A percentile compares a stretch with the other conserved stretches of the same genome.
Evolutionary conservation across 805 yeast genomes (phyloP).

Genomic region (Maudiozyma serrabonitensis): DNA sequence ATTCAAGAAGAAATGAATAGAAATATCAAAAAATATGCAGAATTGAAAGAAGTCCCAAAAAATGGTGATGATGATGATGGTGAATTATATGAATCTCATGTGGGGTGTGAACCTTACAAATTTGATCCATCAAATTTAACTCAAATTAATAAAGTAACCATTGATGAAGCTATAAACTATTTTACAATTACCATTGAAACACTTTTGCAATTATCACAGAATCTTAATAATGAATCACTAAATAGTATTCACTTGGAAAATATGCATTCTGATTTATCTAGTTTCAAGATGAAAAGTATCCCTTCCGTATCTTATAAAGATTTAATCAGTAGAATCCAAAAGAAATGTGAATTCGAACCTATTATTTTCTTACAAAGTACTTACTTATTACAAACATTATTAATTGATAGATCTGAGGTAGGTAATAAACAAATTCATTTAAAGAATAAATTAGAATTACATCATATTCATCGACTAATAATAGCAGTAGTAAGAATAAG

Average conservation of each 20-base stretch:
- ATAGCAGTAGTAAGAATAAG: slow-evolving; percentile 38
- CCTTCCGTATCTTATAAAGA: slow-evolving; percentile 20
- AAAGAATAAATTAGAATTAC: slow-evolving; percentile 26
- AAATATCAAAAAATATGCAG: slow-evolving; percentile 1
- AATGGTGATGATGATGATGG: background rate
- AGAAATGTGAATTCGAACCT: slow-evolving; percentile 23
- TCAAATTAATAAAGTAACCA: background rate
- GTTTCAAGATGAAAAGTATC: slow-evolving; percentile 23
- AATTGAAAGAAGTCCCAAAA: background rate
- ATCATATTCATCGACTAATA: slow-evolving; percentile 35
- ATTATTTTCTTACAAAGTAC: slow-evolving; percentile 21
- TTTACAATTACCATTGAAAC: slow-evolving; percentile 1
- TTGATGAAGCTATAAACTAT: slow-evolving; percentile 3
- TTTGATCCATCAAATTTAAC: background rate
- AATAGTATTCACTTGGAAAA: background rate
- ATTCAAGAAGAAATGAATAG: background rate
- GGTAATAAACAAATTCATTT: slow-evolving; percentile 5
- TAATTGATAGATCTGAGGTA: slow-evolving; percentile 8
- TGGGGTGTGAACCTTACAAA: background rate
- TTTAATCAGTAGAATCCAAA: slow-evolving; percentile 20
- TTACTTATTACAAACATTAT: slow-evolving; percentile 16
- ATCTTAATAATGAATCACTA: too few relatives aligned
- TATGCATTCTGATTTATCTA: background rate
- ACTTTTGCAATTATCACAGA: background rate
- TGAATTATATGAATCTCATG: background rate